These are phyloP conservation scores for Emmonsiellopsis sp. DNA, from an alignment of 2,329 filamentous ascomycete genomes.

Conservation along the genomic window DNA sequence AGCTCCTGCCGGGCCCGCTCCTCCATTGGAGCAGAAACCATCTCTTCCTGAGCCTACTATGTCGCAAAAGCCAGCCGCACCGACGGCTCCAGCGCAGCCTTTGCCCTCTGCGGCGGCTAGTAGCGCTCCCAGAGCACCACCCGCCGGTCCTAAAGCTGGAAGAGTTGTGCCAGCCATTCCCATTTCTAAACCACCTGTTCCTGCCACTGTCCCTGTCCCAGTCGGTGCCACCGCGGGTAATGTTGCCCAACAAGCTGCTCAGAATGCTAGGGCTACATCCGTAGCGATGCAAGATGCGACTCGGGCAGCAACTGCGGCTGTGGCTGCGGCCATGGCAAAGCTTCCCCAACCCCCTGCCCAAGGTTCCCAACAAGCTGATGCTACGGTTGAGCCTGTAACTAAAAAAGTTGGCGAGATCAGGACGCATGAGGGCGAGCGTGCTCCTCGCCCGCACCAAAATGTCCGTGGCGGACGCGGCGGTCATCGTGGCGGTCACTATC, in stretches of 20 bases:
- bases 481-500: slow-evolving; percentile 33
- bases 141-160: slow-evolving; percentile 28
- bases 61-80: slow-evolving; percentile 12
- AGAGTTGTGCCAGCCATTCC: slow-evolving; percentile 40
- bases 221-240: slow-evolving; percentile 17
- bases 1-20: slow-evolving; percentile 17
- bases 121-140: slow-evolving; percentile 9
- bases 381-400: slow-evolving; percentile 33
- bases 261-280: slow-evolving; percentile 12
- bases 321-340: slow-evolving; percentile 45
- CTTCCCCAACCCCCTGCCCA: slow-evolving; percentile 31
- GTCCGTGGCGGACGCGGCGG: slow-evolving; percentile 40
- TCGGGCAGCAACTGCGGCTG: slow-evolving; percentile 41
- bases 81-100: slow-evolving; percentile 15
- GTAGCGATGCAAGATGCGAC: slow-evolving; percentile 39
- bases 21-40: slow-evolving; percentile 16
- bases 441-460: slow-evolving; percentile 29
- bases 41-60: slow-evolving; percentile 16
- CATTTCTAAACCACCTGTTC: slow-evolving; percentile 28
- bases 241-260: slow-evolving; percentile 21
- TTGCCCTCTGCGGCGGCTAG: slow-evolving; percentile 6
- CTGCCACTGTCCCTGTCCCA: slow-evolving; percentile 18
- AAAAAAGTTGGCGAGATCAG: slow-evolving; percentile 40
- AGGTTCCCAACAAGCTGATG: slow-evolving; percentile 25
- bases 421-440: slow-evolving; percentile 30